A percentile compares a stretch with the other conserved stretches of the same genome.
phyloP scores from a whole-genome alignment of 2,329 filamentous ascomycete species.

The Verticillium longisporum region DNA sequence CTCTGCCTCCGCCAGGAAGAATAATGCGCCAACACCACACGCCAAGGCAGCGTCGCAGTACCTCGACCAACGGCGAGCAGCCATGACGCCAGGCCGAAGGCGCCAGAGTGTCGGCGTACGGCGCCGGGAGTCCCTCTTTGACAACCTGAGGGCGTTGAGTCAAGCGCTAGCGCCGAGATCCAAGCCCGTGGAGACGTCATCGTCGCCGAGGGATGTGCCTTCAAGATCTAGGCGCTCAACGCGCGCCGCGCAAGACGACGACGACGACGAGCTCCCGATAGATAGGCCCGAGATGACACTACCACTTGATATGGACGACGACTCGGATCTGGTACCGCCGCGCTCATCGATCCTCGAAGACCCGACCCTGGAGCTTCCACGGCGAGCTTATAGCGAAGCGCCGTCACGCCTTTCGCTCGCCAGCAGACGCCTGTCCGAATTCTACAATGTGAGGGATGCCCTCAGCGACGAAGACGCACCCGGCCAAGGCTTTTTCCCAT shows the following conservation, averaged over 20 bases:
- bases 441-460: conserved; percentile 20
- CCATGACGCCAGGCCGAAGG: conserved; percentile 50
- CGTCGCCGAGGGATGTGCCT: conserved; percentile 26
- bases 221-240: conserved; percentile 17
- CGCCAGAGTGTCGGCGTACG: conserved; percentile 47
- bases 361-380: conserved; percentile 52
- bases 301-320: conserved; percentile 41
- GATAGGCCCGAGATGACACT: conserved; percentile 49
- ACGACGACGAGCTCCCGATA: conserved; percentile 41
- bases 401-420: conserved; percentile 42
- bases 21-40: conserved; percentile 49
- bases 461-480: not conserved
- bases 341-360: conserved; percentile 49
- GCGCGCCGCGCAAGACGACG: conserved; percentile 23
- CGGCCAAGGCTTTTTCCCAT: conserved; percentile 43
- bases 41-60: conserved; percentile 53
- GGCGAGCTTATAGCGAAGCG: conserved; percentile 42
- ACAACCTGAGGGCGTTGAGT: conserved; percentile 46
- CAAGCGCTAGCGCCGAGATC: conserved; percentile 44
- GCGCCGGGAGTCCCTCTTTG: conserved; percentile 49
- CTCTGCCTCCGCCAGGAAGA: conserved; percentile 35
- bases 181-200: conserved; percentile 39
- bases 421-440: conserved; percentile 48
- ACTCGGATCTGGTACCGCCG: conserved; percentile 47
- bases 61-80: conserved; percentile 51